Base-by-base conservation (phyloP, 2,329 filamentous ascomycete genomes). In the Alternaria alternata region DNA sequence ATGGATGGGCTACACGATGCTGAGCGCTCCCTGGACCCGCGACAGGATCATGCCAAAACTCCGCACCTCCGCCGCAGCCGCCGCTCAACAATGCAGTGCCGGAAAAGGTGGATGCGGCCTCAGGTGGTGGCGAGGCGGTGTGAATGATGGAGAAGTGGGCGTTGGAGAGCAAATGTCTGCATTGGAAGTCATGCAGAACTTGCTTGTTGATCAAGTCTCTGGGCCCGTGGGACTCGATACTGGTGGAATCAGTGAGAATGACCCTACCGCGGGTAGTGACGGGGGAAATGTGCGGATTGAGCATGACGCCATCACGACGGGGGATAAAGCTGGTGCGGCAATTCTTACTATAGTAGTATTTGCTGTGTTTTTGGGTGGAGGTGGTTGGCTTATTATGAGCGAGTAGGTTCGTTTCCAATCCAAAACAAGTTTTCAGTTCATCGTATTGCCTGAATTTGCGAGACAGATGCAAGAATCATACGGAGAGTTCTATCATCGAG, bases 281-380 rank as follows among this genome's bases (percentile, higher is more conserved):
- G 60, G 56, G 18, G 70, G 74, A 42, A 62, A 60, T 39, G 62
- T 70, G 2, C 72, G 75, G 3, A 59, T 71, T 26, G 55, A 61
- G 11, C 67, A 67, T 52, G 58, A 72, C 18, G 51, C 61, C 1
- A 83, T 88, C 28, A 86, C 85, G 2, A 82, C 82, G 0, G 87
- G 82, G 6, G 91, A 93, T 68, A 86, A 81, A 60, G 89, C 86
- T 7, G 91, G 90, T 12, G 91, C 90, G 20, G 86, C 85, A 4
- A 84, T 93, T 57, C 62, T 87, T 46, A 93, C 90, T 1, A 76
- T 85, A 4, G 46, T 88, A 7, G 74, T 89, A 4, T 72, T 91
- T 1, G 68, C 82, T 1, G 78, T 82, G 3, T 76, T 91, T 38
- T 62, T 89, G 22, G 82, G 82, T 0, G 86, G 86, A 7, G 81